phyloP scores from a whole-genome alignment of 345 rosid species.

The Trapa incisa region DNA sequence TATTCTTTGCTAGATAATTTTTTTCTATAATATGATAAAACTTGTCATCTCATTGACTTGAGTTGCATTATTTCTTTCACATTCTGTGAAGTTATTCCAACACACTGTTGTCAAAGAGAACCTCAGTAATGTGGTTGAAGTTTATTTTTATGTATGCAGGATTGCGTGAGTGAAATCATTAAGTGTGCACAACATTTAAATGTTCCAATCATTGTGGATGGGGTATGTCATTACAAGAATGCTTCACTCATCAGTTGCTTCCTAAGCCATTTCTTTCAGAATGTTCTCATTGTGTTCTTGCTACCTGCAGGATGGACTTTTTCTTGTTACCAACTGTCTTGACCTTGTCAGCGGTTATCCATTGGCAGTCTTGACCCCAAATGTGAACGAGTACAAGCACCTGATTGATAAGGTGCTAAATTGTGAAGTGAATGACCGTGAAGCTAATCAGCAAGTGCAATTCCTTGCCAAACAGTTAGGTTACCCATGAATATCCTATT shows the following conservation, averaged over 20 bases:
- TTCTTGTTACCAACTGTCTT: slow-evolving; percentile 57
- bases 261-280: not conserved
- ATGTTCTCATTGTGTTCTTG: not conserved
- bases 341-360: slow-evolving; percentile 68
- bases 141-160: slow-evolving; percentile 25
- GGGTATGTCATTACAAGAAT: slow-evolving; percentile 34
- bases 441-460: slow-evolving; percentile 43
- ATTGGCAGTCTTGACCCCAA: slow-evolving; percentile 77
- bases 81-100: not conserved
- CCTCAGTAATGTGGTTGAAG: not conserved
- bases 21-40: not conserved
- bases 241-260: not conserved
- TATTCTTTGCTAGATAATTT: not conserved
- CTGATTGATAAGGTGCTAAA: slow-evolving; percentile 61
- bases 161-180: slow-evolving; percentile 64
- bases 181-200: slow-evolving; percentile 52
- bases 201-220: slow-evolving; percentile 77
- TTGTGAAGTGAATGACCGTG: slow-evolving; percentile 51
- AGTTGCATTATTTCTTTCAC: not conserved
- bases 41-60: not conserved
- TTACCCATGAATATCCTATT: not conserved
- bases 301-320: slow-evolving; percentile 65
- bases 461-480: slow-evolving; percentile 61
- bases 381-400: slow-evolving; percentile 86
- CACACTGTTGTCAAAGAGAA: not conserved